Evolutionary conservation across 2,329 filamentous ascomycete species (phyloP), one percentile per base, ranked within the genome.

Genomic region (Tolypocladium cylindrosporum): DNA sequence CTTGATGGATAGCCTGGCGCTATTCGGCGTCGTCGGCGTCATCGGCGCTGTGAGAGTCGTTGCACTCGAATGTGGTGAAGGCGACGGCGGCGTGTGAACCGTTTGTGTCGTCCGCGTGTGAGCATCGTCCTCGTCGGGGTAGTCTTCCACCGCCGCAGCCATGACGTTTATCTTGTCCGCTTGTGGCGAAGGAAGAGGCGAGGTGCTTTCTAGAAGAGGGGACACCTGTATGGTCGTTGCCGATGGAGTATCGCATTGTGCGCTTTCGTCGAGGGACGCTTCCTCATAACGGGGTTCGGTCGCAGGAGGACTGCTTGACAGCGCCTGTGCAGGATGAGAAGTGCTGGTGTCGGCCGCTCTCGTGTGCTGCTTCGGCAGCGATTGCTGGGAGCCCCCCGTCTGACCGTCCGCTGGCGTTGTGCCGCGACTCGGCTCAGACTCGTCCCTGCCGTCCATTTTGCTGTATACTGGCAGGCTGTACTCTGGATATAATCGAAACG

Each of bases 61-160:
- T 45, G 27, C 45, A 8, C 53, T 41, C 34, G 43, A 56, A 40
- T 54, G 58, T 45, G 51, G 42, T 50, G 40, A 53, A 9, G 45
- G 54, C 6, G 57, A 58, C 1, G 55, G 52, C 31, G 61, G 51
- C 24, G 57, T 59, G 14, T 55, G 45, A 27, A 52, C 39, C 27
- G 36, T 13, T 31, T 31, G 40, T 16, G 42, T 36, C n/a, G 21
- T 21, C 16, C 10, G 27, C n/a, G 40, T 37, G 9, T 24, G 42
- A 40, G 34, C 37, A 27, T 56, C 53, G 19, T 59, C 43, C 27
- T 61, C 59, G 14, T 60, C 57, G 27, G 50, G 55, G 41, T 43
- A 58, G 24, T 62, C 59, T 42, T 61, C 61, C 37, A 62, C 61
- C 14, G 37, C 55, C 34, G 58, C 57, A 24, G 54, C 53, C 19